Percentiles rank a stretch among this genome's conserved stretches.
phyloP scores from a whole-genome alignment of 306 rosid species.

The Malus sylvestris region DNA sequence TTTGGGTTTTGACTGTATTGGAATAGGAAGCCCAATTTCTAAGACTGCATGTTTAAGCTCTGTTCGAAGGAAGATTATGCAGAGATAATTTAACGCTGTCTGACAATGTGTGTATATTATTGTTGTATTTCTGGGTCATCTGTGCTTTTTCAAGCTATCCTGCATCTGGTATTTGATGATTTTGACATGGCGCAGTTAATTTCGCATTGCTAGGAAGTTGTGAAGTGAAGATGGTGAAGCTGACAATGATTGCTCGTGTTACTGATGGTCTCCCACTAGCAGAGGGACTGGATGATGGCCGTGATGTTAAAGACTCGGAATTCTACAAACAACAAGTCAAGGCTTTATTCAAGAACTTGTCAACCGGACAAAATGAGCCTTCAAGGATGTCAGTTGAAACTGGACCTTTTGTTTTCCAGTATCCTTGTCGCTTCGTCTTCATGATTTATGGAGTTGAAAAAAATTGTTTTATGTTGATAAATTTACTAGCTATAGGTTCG shows the following conservation, averaged over 20 bases:
- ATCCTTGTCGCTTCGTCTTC: slow-evolving; percentile 40
- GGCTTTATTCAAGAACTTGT: slow-evolving; percentile 83
- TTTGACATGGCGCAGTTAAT: slow-evolving; percentile 7
- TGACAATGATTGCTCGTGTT: slow-evolving; percentile 94
- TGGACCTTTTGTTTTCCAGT: slow-evolving; percentile 87
- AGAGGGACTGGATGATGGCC: slow-evolving; percentile 91
- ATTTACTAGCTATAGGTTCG: neutral
- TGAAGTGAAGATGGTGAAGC: slow-evolving; percentile 75
- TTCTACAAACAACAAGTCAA: slow-evolving; percentile 90
- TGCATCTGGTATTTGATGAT: slow-evolving; percentile 13
- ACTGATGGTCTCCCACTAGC: slow-evolving; percentile 90
- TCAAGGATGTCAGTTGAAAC: slow-evolving; percentile 96
- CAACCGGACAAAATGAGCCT: slow-evolving; percentile 81
- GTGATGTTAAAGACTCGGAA: slow-evolving; percentile 68
- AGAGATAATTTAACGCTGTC: neutral
- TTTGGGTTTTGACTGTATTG: neutral
- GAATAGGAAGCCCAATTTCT: neutral
- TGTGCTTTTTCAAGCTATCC: neutral
- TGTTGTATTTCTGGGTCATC: neutral
- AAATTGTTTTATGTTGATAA: neutral
- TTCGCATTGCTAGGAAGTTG: slow-evolving; percentile 18
- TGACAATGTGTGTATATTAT: neutral
- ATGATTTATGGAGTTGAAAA: neutral
- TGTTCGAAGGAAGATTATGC: neutral
- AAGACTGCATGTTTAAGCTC: neutral